Base-by-base conservation (phyloP, 148 eudicot species). In the Cornus suecica region DNA sequence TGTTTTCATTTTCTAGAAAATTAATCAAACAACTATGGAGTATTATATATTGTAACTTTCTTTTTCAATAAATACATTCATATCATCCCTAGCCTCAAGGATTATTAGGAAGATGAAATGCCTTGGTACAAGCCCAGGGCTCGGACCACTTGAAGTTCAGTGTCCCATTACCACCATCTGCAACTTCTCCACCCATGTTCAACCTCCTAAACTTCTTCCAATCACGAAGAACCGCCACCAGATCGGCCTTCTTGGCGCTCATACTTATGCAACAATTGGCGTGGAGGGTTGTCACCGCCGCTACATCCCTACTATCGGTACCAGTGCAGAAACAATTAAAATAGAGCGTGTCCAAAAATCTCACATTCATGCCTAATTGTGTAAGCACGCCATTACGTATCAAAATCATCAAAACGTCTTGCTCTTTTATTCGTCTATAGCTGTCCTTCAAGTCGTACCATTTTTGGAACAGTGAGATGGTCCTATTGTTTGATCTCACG, bases 211-310 rank as follows among this genome's bases (percentile, higher is more conserved):
- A 64, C 28, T 11, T 54, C 61, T 66, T 69, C 88, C 88, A 87
- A 24, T 82, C 79, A 22, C 13, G 71, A 5, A 87, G 72, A 18
- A 83, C 74, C 0, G 58, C 74, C 8, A 10, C 51, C 30, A 87
- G 63, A 51, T 87, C 90, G 3, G 70, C 58, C 61, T 81, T 79
- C 60, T 87, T 87, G 20, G 88, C 83, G 20, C 68, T 75, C 13
- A 87, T 83, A 58, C 65, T 83, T 23, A 88, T 82, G 30, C 90
- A 87, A 72, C 90, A 87, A 11, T 83, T 87, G 3, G 88, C 82
- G 25, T 87, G 90, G 31, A 87, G 79, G 16, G 88, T 87, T 23
- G 78, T 66, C 9, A 85, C 88, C 0, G 45, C 30, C 1, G 20
- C 13, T 5, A 79, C 22, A 23, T 83, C 87, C 0, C 68, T 41